Evolutionary conservation across 352 stramenopile genomes (phyloP).

Genomic region (Pythium chondricola): DNA sequence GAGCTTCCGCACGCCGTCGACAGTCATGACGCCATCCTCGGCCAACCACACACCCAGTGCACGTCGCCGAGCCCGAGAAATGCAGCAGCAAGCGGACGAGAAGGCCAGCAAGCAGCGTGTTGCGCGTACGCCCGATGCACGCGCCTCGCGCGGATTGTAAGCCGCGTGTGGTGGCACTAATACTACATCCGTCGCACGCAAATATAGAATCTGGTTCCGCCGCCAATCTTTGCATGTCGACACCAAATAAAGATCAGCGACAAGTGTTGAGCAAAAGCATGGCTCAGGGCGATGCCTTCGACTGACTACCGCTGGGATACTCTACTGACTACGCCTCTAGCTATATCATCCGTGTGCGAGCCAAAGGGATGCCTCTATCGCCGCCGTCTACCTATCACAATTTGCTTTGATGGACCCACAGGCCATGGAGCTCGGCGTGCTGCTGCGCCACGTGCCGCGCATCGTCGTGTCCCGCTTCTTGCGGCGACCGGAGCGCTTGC

Average conservation of each 20-base stretch:
- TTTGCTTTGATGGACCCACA: conserved; percentile 27
- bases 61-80: conserved; percentile 19
- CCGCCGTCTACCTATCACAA: no score
- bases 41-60: conserved; percentile 29
- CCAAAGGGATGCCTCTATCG: no score
- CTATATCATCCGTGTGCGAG: no score
- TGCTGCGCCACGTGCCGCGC: conserved; percentile 64
- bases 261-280: no score
- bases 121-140: conserved; percentile 18
- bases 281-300: no score
- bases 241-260: no score
- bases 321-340: no score
- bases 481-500: conserved; percentile 34
- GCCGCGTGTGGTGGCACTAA: no score
- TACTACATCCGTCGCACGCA: neutral
- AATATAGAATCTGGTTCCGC: neutral
- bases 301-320: no score
- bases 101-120: conserved; percentile 1
- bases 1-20: conserved; percentile 30
- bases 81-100: conserved; percentile 16
- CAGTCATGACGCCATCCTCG: conserved; percentile 26
- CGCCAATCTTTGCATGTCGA: no score
- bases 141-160: conserved; percentile 12
- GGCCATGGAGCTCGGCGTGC: conserved; percentile 51
- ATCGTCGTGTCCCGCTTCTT: conserved; percentile 66